These are phyloP conservation scores for Leccinum disarticulatum DNA, from an alignment of 768 basidiomycete genomes.

Conservation along the genomic window DNA sequence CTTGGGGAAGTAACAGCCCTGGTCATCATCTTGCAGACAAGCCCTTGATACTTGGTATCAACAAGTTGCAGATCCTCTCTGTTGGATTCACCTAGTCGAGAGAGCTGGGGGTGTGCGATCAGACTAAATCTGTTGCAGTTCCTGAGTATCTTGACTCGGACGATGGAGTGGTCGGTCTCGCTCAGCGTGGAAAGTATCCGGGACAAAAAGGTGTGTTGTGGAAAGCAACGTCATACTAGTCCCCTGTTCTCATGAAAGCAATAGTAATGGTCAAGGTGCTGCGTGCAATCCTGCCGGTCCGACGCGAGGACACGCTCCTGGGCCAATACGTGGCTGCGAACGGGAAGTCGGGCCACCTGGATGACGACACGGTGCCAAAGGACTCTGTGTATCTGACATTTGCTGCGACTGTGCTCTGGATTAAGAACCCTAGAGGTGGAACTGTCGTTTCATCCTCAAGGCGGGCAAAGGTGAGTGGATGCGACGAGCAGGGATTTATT, in stretches of 20 bases:
- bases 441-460: slow-evolving; percentile 95
- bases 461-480: slow-evolving; percentile 84
- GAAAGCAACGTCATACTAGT: background rate
- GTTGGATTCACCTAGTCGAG: too few species aligned
- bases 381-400: slow-evolving; percentile 93
- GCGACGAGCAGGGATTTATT: slow-evolving; percentile 6
- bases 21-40: too few species aligned
- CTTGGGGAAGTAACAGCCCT: too few species aligned
- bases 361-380: slow-evolving; percentile 93
- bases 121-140: slow-evolving; percentile 87
- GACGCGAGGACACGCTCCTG: slow-evolving; percentile 75
- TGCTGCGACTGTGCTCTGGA: slow-evolving; percentile 82
- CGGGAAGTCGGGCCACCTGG: slow-evolving; percentile 96
- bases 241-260: slow-evolving; percentile 16
- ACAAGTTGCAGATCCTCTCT: too few species aligned
- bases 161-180: slow-evolving; percentile 98
- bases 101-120: slow-evolving; percentile 3
- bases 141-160: slow-evolving; percentile 69
- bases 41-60: too few species aligned
- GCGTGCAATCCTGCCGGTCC: slow-evolving; percentile 83
- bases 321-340: slow-evolving; percentile 90
- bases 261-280: slow-evolving; percentile 88
- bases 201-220: slow-evolving; percentile 82
- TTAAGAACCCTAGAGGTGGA: slow-evolving; percentile 93
- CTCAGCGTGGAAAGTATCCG: slow-evolving; percentile 97